phyloP scores from a whole-genome alignment of 495 filamentous ascomycete genomes.

The Penicillium verhagenii region DNA sequence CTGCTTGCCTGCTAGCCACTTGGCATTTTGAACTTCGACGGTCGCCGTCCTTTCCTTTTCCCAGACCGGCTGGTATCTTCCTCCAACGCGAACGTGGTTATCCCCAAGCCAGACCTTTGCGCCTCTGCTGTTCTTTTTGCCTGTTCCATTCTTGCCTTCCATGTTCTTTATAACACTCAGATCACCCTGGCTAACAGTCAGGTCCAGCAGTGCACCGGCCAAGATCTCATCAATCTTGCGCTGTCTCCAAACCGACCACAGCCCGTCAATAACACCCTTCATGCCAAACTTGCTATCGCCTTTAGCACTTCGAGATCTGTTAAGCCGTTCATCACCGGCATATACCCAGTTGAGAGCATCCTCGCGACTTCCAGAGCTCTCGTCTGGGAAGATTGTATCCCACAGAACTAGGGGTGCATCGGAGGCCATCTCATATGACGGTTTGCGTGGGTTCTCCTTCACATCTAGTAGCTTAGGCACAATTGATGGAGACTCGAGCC shows the following conservation, averaged over 20 bases:
- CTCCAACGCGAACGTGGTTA: conserved; percentile 54
- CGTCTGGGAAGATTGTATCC: conserved; percentile 87
- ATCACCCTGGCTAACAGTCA: conserved; percentile 54
- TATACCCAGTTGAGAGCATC: conserved; percentile 82
- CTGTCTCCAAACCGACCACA: conserved; percentile 82
- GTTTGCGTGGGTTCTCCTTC: conserved; percentile 63
- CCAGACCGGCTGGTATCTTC: conserved; percentile 71
- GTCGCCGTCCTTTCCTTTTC: conserved; percentile 60
- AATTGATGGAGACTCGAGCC: conserved; percentile 72
- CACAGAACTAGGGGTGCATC: conserved; percentile 89
- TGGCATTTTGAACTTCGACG: conserved; percentile 72
- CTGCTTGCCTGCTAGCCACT: conserved; percentile 71
- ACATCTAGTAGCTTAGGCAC: conserved; percentile 73
- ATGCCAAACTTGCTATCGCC: conserved; percentile 58
- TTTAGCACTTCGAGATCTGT: conserved; percentile 28
- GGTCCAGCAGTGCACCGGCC: conserved; percentile 62
- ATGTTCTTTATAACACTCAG: conserved; percentile 21
- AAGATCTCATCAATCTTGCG: conserved; percentile 88
- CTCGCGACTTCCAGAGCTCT: conserved; percentile 41
- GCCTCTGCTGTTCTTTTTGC: conserved; percentile 34
- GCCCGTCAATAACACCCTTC: conserved; percentile 64
- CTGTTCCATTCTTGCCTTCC: conserved; percentile 21
- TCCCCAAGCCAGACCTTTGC: conserved; percentile 73
- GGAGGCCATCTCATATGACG: conserved; percentile 84
- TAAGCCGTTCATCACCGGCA: conserved; percentile 53